Evolutionary conservation across 148 eudicot species (phyloP), one percentile per base, ranked within the genome.

Genomic region (Salicornia ramosissima): DNA sequence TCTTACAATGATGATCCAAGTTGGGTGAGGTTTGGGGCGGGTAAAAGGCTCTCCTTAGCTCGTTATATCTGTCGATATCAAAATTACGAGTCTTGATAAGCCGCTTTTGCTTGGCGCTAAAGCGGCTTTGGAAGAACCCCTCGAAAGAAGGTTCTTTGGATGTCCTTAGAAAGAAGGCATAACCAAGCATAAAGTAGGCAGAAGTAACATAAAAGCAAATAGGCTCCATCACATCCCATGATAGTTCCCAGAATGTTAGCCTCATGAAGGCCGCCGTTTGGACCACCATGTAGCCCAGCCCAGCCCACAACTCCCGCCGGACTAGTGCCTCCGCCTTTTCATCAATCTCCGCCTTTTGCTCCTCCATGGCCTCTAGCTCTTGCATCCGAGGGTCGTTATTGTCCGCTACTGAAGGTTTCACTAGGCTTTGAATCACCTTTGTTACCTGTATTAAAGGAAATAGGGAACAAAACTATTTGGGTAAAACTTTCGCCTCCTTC

Each of bases 151-250:
- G 97, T 72, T 92, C 97, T 62, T 79, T 90, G 14, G 91, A 78
- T 3, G 97, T 92, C 36, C 94, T 81, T 0, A 92, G 79, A 84
- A 92, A 92, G 80, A 90, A 92, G 0, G 87, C 76, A 30, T 92
- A 92, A 2, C 97, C 90, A 10, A 80, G 86, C 96, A 88, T 92
- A 86, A 83, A 90, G 74, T 90, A 90, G 4, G 80, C 24, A 1
- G 97, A 92, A 0, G 97, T 88, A 19, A 88, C 96, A 45, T 84
- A 92, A 77, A 92, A 90, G 79, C 97, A 92, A 73, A 92, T 86
- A 10, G 97, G 97, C 68, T 92, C 99, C 99, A 95, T 95, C 2
- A 95, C 99, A 79, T 95, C 99, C 99, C 99, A 95, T 0, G 97
- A 72, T 1, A 95, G 86, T 72, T 95, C 99, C 97, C 99, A 95